Evolutionary conservation across 1,284 basidiomycete species (phyloP).

Genomic region (Malassezia psittaci): DNA sequence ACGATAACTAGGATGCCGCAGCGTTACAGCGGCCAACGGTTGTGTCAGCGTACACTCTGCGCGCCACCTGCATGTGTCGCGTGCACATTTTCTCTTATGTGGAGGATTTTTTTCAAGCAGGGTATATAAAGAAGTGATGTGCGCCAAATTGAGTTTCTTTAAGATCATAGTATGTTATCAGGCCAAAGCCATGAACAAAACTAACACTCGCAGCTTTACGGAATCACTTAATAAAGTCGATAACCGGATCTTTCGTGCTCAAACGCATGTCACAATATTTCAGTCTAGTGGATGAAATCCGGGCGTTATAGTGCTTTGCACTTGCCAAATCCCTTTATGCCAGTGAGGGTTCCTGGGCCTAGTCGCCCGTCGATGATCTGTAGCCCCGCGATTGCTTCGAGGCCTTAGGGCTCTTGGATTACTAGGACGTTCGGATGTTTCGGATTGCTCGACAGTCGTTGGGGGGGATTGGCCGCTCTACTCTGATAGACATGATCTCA

Average conservation of each 20-base stretch:
- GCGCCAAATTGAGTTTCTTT: constrained; percentile 5
- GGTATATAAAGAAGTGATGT: too few relatives aligned
- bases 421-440: constrained; percentile 33
- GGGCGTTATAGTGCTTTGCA: constrained; percentile 28
- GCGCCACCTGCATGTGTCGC: background rate
- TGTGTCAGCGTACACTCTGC: background rate
- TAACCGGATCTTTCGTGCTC: constrained; percentile 43
- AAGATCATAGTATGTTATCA: constrained; percentile 17
- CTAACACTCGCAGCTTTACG: constrained; percentile 26
- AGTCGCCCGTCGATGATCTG: constrained; percentile 43
- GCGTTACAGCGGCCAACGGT: background rate
- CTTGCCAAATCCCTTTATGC: constrained; percentile 30
- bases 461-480: constrained; percentile 42
- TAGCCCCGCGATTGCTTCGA: constrained; percentile 29
- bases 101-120: too few relatives aligned
- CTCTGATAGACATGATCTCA: constrained; percentile 30
- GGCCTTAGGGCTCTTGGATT: constrained; percentile 24
- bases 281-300: constrained; percentile 44
- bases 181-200: background rate
- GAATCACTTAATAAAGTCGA: constrained; percentile 47
- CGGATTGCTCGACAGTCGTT: constrained; percentile 39
- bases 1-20: background rate
- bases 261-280: constrained; percentile 44
- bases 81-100: too few relatives aligned
- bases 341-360: constrained; percentile 40